A percentile compares a stretch with the other conserved stretches of the same genome.
phyloP scores from a whole-genome alignment of 768 basidiomycete species.

The Boletus subparvulus region DNA sequence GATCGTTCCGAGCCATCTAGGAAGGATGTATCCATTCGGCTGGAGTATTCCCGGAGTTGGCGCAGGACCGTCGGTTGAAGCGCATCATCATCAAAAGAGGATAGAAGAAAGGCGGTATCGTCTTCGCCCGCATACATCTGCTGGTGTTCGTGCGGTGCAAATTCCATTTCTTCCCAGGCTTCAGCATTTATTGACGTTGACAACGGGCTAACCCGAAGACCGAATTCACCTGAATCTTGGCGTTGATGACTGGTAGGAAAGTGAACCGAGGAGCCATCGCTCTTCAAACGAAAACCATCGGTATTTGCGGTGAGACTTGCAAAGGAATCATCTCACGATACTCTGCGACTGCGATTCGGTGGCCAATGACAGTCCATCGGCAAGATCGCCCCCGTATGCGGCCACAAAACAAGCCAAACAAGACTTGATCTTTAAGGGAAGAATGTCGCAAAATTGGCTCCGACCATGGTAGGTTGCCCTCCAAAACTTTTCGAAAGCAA shows the following conservation, averaged over 20 bases:
- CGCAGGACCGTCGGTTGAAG: constrained; percentile 10
- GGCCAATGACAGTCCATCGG: constrained; percentile 41
- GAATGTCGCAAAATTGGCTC: constrained; percentile 35
- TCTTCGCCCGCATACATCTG: constrained; percentile 1
- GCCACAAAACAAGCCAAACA: constrained; percentile 48
- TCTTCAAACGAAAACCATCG: constrained; percentile 21
- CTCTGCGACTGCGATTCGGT: constrained; percentile 37
- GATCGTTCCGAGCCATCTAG: not conserved
- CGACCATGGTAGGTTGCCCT: constrained; percentile 50
- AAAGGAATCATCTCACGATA: constrained; percentile 26
- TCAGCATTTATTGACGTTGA: not conserved
- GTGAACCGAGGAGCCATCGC: not conserved
- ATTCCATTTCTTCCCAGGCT: not conserved
- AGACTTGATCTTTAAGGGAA: constrained; percentile 44
- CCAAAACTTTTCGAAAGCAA: constrained; percentile 60
- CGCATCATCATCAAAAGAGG: not conserved
- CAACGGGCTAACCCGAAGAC: constrained; percentile 24
- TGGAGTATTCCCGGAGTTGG: constrained; percentile 19
- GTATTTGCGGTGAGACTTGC: constrained; percentile 7
- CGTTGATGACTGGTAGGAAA: not conserved
- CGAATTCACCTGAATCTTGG: constrained; percentile 10
- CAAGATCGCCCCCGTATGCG: constrained; percentile 48
- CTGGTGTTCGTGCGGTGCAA: not conserved
- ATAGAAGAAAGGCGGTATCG: constrained; percentile 8
- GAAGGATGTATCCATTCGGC: constrained; percentile 1